These are phyloP conservation scores for Trichophyton simii DNA, from an alignment of 2,329 filamentous ascomycete genomes.

Conservation along the genomic window DNA sequence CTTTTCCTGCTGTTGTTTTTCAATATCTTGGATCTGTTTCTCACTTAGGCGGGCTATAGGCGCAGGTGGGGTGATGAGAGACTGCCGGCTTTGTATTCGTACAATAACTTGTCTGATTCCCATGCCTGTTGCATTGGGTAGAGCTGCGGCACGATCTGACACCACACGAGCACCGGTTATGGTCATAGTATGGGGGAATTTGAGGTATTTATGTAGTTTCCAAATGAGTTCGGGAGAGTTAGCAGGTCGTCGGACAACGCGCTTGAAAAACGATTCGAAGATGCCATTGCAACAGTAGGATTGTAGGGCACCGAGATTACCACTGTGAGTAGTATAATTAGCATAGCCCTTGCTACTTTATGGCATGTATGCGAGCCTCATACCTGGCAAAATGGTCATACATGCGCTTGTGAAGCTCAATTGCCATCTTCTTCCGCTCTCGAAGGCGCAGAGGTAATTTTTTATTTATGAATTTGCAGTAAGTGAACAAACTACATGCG, in stretches of 20 bases:
- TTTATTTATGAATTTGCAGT: conserved; percentile 24
- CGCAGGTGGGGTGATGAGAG: conserved; percentile 18
- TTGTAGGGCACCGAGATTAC: conserved; percentile 25
- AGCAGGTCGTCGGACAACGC: conserved; percentile 25
- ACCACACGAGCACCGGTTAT: conserved; percentile 29
- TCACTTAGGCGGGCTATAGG: conserved; percentile 4
- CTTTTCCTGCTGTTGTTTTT: conserved; percentile 19
- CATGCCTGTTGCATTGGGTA: conserved; percentile 29
- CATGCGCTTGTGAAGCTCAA: conserved; percentile 34
- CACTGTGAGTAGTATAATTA: conserved; percentile 17
- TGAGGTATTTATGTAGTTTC: conserved; percentile 27
- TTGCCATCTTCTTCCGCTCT: conserved; percentile 27
- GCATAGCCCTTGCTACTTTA: neutral
- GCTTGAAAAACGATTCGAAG: conserved; percentile 21
- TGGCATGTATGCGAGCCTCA: conserved; percentile 10
- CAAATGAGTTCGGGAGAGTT: conserved; percentile 23
- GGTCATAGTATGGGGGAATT: conserved; percentile 23
- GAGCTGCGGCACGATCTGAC: conserved; percentile 30
- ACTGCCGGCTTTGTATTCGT: conserved; percentile 29
- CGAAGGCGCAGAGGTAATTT: conserved; percentile 24
- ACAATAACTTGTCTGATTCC: conserved; percentile 30
- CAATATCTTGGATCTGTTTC: conserved; percentile 4
- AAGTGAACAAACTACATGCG: conserved; percentile 19
- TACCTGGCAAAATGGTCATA: conserved; percentile 37
- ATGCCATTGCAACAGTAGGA: conserved; percentile 30